These are phyloP conservation scores for Backusella parvicylindrica DNA, from an alignment of 192 early-diverging fungal genomes.

Conservation along the genomic window DNA sequence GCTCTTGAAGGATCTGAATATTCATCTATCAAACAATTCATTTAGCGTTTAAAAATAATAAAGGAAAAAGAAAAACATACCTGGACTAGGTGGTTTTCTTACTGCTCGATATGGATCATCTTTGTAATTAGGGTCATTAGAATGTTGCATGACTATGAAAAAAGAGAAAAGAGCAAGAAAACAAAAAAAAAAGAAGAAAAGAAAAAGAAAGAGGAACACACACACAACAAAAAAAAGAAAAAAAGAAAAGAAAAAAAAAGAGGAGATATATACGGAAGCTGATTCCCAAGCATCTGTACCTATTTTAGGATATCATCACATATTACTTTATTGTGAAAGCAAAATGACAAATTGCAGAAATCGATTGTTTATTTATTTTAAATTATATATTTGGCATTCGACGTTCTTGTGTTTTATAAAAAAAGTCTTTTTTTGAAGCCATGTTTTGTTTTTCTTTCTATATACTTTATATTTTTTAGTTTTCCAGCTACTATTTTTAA, in stretches of 20 bases:
- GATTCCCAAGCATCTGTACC: background rate
- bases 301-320: background rate
- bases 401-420: background rate
- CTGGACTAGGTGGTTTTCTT: constrained; percentile 22
- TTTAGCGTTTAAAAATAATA: background rate
- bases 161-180: background rate
- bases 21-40: background rate
- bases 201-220: background rate
- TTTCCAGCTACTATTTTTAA: background rate
- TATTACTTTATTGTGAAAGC: background rate
- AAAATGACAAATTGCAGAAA: background rate
- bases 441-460: background rate
- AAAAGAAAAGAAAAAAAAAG: background rate
- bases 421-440: background rate
- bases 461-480: background rate
- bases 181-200: background rate
- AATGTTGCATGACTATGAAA: background rate
- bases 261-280: background rate
- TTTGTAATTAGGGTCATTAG: background rate
- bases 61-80: constrained; percentile 13
- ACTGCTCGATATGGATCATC: constrained; percentile 15
- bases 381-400: background rate
- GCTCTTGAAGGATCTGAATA: background rate
- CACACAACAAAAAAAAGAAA: background rate
- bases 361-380: background rate